These are phyloP conservation scores for Gryganskiella cystojenkinii DNA, from an alignment of 192 early-diverging fungal genomes.

Conservation along the genomic window DNA sequence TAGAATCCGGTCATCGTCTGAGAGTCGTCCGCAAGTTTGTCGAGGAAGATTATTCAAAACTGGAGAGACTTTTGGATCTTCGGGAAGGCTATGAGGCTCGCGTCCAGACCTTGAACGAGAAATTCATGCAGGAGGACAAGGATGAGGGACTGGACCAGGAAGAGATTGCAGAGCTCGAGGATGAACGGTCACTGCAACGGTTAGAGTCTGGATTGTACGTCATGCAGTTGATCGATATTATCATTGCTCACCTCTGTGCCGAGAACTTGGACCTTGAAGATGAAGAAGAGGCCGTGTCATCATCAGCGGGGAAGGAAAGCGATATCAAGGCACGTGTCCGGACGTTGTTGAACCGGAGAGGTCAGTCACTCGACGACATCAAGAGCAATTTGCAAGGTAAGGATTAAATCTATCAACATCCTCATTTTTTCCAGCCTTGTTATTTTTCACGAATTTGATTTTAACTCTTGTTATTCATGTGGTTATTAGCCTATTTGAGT, in stretches of 20 bases:
- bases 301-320: constrained; percentile 2
- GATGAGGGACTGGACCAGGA: constrained; percentile 54
- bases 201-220: constrained; percentile 87
- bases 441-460: no score
- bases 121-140: constrained; percentile 62
- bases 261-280: constrained; percentile 55
- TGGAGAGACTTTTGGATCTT: constrained; percentile 87
- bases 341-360: constrained; percentile 54
- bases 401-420: not conserved
- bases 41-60: constrained; percentile 81
- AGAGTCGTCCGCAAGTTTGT: constrained; percentile 88
- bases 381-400: constrained; percentile 59
- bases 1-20: constrained; percentile 67
- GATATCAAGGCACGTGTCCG: constrained; percentile 54
- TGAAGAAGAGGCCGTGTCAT: not conserved
- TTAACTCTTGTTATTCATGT: no score
- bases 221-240: constrained; percentile 77
- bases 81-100: constrained; percentile 74
- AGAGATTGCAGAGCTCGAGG: constrained; percentile 69
- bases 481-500: constrained; percentile 33
- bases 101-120: constrained; percentile 65
- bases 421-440: no score
- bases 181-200: constrained; percentile 72
- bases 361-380: constrained; percentile 57
- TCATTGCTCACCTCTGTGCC: constrained; percentile 71